These are phyloP conservation scores for Closterium sp. DNA, from an alignment of 139 green algal genomes.

Conservation along the genomic window DNA sequence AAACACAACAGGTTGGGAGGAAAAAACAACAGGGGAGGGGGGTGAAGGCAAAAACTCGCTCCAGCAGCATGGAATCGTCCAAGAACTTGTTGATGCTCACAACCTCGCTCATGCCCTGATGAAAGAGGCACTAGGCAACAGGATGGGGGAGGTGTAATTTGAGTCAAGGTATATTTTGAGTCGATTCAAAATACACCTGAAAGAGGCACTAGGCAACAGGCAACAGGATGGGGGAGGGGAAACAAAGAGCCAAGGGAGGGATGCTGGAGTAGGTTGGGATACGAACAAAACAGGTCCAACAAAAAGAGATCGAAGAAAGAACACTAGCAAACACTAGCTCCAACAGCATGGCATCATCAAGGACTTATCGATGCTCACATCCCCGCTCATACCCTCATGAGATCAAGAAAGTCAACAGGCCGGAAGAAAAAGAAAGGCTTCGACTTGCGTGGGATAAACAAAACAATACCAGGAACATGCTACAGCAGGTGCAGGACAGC, in stretches of 20 bases:
- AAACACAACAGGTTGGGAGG: not conserved
- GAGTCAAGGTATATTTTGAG: not conserved
- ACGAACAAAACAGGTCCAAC: not conserved
- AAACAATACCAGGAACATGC: too few relatives aligned
- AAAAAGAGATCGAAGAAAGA: too few relatives aligned
- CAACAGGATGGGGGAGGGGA: too few relatives aligned
- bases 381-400: constrained; percentile 91
- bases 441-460: too few relatives aligned
- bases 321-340: too few relatives aligned
- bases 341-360: constrained; percentile 96
- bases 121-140: not conserved
- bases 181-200: not conserved
- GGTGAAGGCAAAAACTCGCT: constrained; percentile 65
- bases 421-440: too few relatives aligned
- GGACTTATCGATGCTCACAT: constrained; percentile 92
- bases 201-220: not conserved
- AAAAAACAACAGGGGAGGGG: not conserved
- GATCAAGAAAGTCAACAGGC: not conserved
- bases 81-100: constrained; percentile 95
- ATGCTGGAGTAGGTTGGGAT: not conserved
- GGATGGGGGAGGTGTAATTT: not conserved
- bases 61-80: constrained; percentile 91
- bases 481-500: too few relatives aligned
- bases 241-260: not conserved
- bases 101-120: constrained; percentile 95